Percentiles rank a stretch among this genome's conserved stretches.
phyloP scores from a whole-genome alignment of 2,329 filamentous ascomycete genomes.

The Paracorniculantispora psalliotae region DNA sequence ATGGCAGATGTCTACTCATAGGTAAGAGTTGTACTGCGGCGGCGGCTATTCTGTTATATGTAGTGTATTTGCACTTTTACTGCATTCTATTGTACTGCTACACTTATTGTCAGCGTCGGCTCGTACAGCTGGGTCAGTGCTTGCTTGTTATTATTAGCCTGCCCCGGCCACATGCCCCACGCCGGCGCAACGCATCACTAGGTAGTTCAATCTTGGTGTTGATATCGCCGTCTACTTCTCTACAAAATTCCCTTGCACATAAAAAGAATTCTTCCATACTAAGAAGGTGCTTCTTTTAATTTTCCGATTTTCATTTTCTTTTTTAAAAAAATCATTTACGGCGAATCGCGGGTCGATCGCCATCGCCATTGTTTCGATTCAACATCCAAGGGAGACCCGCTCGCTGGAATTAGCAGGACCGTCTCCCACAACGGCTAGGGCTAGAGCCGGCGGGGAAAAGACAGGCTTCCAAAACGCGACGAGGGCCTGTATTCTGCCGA shows the following conservation, averaged over 20 bases:
- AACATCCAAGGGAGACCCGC: no score
- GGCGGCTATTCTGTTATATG: not conserved
- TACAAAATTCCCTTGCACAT: no score
- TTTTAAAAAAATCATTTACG: no score
- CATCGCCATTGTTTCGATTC: no score
- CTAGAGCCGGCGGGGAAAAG: not conserved
- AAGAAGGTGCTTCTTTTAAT: no score
- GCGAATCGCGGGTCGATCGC: no score
- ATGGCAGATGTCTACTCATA: no score
- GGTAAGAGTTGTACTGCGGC: no score
- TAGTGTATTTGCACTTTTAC: not conserved
- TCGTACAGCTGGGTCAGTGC: not conserved
- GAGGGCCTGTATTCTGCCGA: not conserved
- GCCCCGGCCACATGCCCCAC: not conserved
- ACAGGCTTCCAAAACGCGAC: not conserved
- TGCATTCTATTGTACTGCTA: not conserved
- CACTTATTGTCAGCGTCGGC: not conserved
- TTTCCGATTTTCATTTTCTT: no score
- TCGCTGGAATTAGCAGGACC: not conserved
- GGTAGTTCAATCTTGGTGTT: not conserved
- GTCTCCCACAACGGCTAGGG: not conserved
- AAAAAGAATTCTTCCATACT: no score
- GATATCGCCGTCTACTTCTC: not conserved
- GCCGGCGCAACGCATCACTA: not conserved
- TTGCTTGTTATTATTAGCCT: slow-evolving; percentile 2